These are phyloP conservation scores for Inonotus hispidus DNA, from an alignment of 1,284 basidiomycete genomes.

Conservation along the genomic window DNA sequence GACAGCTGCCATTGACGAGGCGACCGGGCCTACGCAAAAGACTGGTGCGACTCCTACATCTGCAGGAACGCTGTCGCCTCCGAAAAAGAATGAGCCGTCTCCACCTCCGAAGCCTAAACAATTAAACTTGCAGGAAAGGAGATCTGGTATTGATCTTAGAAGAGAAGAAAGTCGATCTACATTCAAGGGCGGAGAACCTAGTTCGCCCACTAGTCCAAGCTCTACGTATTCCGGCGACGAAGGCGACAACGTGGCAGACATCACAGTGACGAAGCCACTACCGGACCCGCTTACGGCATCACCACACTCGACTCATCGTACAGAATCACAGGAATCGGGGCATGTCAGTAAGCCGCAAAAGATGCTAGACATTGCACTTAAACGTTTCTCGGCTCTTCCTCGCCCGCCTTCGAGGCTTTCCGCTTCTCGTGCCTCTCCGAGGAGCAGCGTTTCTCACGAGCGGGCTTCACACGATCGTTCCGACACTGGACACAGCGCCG, in stretches of 20 bases:
- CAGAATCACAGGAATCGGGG: slow-evolving; percentile 23
- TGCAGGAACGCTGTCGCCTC: slow-evolving; percentile 19
- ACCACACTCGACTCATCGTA: background rate
- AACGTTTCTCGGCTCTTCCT: slow-evolving; percentile 56
- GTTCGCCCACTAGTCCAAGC: background rate
- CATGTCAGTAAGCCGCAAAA: slow-evolving; percentile 18
- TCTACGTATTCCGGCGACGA: slow-evolving; percentile 14
- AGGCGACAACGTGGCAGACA: background rate
- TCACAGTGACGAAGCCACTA: slow-evolving; percentile 1
- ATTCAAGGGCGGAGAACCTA: slow-evolving; percentile 10
- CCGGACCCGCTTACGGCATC: slow-evolving; percentile 1
- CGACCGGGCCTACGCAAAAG: slow-evolving; percentile 24
- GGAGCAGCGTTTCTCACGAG: background rate
- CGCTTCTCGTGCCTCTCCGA: slow-evolving; percentile 30
- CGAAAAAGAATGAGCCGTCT: background rate
- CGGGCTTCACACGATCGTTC: slow-evolving; percentile 18
- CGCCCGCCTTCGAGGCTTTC: slow-evolving; percentile 33
- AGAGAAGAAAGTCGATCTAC: slow-evolving; percentile 14
- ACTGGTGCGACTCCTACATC: slow-evolving; percentile 28
- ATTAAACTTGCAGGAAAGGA: slow-evolving; percentile 13
- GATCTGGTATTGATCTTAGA: slow-evolving; percentile 12
- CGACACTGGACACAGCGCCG: background rate
- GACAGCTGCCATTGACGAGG: slow-evolving; percentile 29
- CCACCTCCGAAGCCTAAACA: background rate
- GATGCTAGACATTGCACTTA: slow-evolving; percentile 35